A percentile compares a stretch with the other conserved stretches of the same genome.
phyloP scores from a whole-genome alignment of 1,284 basidiomycete species.

The Calocybe gambosa region DNA sequence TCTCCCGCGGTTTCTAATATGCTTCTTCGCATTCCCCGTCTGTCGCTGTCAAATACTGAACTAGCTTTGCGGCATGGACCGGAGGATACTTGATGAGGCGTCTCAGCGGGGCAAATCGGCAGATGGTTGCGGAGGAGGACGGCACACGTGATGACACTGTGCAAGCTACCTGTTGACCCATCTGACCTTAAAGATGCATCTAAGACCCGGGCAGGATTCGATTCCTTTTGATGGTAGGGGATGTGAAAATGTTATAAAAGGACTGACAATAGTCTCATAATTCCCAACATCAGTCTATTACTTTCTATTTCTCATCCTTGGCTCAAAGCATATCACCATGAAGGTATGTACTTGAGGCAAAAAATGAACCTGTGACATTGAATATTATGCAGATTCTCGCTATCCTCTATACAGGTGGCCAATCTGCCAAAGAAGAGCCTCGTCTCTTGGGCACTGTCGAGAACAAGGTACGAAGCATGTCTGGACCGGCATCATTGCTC shows the following conservation, averaged over 20 bases:
- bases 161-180: conserved; percentile 4
- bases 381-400: conserved; percentile 59
- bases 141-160: conserved; percentile 13
- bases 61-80: background rate
- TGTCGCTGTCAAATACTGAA: background rate
- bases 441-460: conserved; percentile 87
- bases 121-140: conserved; percentile 1
- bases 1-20: background rate
- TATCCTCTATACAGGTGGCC: conserved; percentile 72
- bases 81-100: conserved; percentile 1
- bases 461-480: conserved; percentile 56
- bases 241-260: conserved; percentile 10
- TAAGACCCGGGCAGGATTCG: conserved; percentile 16
- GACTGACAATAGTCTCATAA: background rate
- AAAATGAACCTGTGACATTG: background rate
- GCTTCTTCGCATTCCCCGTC: background rate
- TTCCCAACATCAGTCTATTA: background rate
- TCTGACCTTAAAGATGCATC: conserved; percentile 11
- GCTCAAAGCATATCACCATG: conserved; percentile 22
- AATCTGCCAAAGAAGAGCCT: conserved; percentile 74
- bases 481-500: background rate
- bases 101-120: conserved; percentile 9
- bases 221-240: conserved; percentile 12
- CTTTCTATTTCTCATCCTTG: background rate
- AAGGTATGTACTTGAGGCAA: conserved; percentile 24